These are phyloP conservation scores for Ascochyta lentis DNA, from an alignment of 2,329 filamentous ascomycete genomes.

Conservation along the genomic window DNA sequence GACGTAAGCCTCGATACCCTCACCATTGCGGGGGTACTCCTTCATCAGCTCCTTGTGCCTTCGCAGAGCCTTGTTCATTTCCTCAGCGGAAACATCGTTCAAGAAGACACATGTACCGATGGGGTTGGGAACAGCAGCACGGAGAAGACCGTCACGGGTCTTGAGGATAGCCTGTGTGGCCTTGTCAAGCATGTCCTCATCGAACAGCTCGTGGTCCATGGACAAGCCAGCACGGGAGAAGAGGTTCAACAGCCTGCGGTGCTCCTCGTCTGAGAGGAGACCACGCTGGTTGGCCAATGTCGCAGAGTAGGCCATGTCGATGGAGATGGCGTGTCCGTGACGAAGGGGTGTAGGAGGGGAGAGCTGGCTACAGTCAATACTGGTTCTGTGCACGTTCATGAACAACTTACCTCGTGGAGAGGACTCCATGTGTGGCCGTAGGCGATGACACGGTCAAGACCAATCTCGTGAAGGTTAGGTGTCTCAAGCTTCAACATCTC, in stretches of 20 bases:
- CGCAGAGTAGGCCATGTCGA: constrained; percentile 78
- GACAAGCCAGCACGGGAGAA: constrained; percentile 74
- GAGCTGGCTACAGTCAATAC: constrained; percentile 54
- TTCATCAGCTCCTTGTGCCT: constrained; percentile 70
- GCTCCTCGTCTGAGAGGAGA: constrained; percentile 65
- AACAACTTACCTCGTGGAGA: constrained; percentile 59
- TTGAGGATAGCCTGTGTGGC: constrained; percentile 73
- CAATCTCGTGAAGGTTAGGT: constrained; percentile 76
- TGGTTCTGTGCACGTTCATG: not conserved
- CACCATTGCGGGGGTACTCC: constrained; percentile 67
- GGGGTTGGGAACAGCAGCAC: constrained; percentile 72
- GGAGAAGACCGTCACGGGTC: constrained; percentile 72
- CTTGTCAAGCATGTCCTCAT: constrained; percentile 69
- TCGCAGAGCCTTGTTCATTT: constrained; percentile 66
- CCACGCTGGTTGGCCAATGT: constrained; percentile 70
- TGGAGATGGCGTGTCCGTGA: constrained; percentile 76
- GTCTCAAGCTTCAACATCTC: constrained; percentile 78
- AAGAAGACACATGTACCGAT: constrained; percentile 72
- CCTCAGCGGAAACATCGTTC: constrained; percentile 68
- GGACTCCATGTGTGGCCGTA: constrained; percentile 80
- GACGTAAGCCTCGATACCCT: constrained; percentile 72
- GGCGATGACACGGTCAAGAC: constrained; percentile 74
- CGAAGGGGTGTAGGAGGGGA: constrained; percentile 71
- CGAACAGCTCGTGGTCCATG: constrained; percentile 73
- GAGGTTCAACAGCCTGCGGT: constrained; percentile 67